A percentile compares a stretch with the other conserved stretches of the same genome.
These are phyloP conservation scores for Antitrichia curtipendula DNA, from an alignment of 225 moss, liverwort and hornwort genomes.

Conservation along the genomic window DNA sequence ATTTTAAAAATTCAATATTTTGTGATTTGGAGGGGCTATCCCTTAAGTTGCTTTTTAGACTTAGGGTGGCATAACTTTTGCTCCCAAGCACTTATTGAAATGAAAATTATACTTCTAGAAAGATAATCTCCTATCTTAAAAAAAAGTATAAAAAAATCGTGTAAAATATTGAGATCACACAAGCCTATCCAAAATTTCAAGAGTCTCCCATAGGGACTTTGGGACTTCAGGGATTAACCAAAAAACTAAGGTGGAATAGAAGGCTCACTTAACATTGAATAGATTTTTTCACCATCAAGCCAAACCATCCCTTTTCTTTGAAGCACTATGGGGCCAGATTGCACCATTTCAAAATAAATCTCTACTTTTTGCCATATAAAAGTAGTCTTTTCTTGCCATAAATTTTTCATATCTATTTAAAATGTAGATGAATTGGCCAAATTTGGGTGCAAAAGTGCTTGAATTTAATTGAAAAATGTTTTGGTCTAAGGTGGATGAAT, in stretches of 20 bases:
- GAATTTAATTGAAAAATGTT: not conserved
- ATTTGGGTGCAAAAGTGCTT: not conserved
- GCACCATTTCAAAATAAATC: not conserved
- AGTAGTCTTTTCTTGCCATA: not conserved
- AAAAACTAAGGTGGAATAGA: fast-evolving
- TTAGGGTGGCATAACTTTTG: no score
- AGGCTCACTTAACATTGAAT: not conserved
- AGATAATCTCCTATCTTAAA: no score
- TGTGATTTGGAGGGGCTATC: no score
- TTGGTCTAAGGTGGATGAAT: not conserved
- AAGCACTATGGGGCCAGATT: fast-evolving
- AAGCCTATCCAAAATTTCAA: no score
- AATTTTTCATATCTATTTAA: not conserved
- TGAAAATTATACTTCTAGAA: no score
- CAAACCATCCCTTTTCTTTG: not conserved
- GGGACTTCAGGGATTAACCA: no score
- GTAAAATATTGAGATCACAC: no score
- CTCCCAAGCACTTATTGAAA: no score
- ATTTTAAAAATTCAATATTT: no score
- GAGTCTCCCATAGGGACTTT: no score
- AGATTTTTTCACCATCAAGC: not conserved
- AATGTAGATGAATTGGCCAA: not conserved
- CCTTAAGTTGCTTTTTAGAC: no score
- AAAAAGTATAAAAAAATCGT: no score
- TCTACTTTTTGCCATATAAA: not conserved